Conservation (phyloP, 1,284 basidiomycete species). For the Serendipita sp. region DNA sequence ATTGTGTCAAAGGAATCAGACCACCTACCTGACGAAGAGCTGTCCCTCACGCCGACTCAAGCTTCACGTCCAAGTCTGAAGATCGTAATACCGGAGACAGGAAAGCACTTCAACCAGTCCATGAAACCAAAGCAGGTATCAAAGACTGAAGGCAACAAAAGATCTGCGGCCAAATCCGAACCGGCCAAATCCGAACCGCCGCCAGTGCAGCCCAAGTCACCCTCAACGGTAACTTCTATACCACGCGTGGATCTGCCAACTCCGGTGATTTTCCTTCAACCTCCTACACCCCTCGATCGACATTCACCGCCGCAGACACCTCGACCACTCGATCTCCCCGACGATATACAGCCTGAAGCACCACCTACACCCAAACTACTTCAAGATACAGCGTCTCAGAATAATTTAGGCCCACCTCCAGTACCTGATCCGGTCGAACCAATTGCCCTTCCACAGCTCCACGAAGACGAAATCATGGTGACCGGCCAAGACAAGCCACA, state of each 20-base stretch:
- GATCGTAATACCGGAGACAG: not conserved
- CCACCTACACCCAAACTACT: not conserved
- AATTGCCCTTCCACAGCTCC: not conserved
- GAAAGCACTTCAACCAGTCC: not conserved
- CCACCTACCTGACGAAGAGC: not conserved
- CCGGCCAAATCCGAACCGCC: not conserved
- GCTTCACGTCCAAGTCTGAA: not conserved
- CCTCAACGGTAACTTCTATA: not conserved
- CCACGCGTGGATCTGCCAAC: not conserved
- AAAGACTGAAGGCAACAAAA: not conserved
- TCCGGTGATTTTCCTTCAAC: not conserved
- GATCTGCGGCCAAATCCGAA: not conserved
- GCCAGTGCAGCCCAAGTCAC: not conserved
- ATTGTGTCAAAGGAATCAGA: not conserved
- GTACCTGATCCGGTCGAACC: not conserved
- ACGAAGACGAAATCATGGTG: not conserved
- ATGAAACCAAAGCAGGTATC: not conserved
- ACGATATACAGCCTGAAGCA: not conserved
- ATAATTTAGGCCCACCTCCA: not conserved
- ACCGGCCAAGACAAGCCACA: not conserved
- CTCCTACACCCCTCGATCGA: not conserved
- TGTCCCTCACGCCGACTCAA: not conserved
- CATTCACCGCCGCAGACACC: not conserved
- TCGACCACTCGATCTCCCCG: not conserved
- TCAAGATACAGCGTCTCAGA: not conserved